Conservation (phyloP, 176 grass and related monocot species). For the Zoysia pacifica region DNA sequence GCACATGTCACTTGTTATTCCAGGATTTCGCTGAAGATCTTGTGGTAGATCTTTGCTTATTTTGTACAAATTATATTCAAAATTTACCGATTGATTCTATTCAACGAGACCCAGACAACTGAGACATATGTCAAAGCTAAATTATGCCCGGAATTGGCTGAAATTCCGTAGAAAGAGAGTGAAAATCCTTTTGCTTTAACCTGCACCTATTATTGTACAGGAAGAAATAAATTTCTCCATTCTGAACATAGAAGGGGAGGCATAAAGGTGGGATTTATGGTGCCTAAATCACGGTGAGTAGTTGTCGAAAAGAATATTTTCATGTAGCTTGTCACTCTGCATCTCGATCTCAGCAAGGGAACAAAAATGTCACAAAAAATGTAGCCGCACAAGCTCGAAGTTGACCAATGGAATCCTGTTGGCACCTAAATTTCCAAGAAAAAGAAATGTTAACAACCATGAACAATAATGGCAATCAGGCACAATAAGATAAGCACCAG, state of each 20-base stretch:
- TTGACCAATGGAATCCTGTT: constrained; percentile 38
- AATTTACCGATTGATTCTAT: neutral
- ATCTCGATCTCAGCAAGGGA: constrained; percentile 43
- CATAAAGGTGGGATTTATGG: neutral
- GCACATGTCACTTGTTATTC: too few species aligned
- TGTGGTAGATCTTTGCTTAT: neutral
- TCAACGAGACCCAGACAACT: neutral
- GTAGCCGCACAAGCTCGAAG: constrained; percentile 32
- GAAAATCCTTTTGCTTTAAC: constrained; percentile 42
- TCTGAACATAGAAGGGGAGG: constrained; percentile 15
- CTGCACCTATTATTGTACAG: constrained; percentile 38
- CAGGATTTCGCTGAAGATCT: neutral
- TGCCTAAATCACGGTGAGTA: constrained; percentile 14
- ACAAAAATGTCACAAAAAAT: constrained; percentile 46
- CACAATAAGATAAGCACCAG: constrained; percentile 1
- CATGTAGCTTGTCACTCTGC: constrained; percentile 34
- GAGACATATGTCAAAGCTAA: neutral
- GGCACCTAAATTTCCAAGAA: constrained; percentile 39
- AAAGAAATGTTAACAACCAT: constrained; percentile 16
- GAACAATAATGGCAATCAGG: constrained; percentile 4
- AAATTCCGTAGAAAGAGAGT: neutral
- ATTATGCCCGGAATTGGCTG: neutral
- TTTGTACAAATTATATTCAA: neutral
- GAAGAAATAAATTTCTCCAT: neutral
- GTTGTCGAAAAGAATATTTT: constrained; percentile 31